Base-by-base conservation (phyloP, 2,329 filamentous ascomycete species). In the Penicillium brasilianum region DNA sequence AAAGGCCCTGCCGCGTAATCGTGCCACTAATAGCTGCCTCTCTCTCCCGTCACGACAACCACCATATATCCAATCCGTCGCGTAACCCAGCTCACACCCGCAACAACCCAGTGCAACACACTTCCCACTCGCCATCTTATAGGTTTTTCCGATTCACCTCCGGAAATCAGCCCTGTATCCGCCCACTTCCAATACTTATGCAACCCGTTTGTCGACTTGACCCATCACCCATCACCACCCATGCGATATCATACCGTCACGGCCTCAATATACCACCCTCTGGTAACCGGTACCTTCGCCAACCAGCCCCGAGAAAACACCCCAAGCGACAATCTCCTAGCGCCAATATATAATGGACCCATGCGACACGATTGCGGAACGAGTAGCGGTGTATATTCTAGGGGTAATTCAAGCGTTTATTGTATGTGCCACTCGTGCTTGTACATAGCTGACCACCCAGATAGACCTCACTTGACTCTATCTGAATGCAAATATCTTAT, bases 1-100 rank as follows among this genome's bases (percentile, higher is more conserved):
- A 55, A 59, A 25, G 57, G 57, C 10, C 32, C 28, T 13, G n/a
- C 57, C 51, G 57, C 51, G 18, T 59, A 52, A 55, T 28, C 14
- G 18, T 36, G 25, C 28, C 18, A 52, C 32, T 41, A 20, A 37
- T 16, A 11, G 14, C 36, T 20, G 8, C 41, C 20, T 22, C 1
- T 22, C 9, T 20, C 25, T 25, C 56, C 56, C 30, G 37, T 58
- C 22, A 30, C 56, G 48, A 58, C 56, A 41, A 41, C 16, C 30
- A 50, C 28, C 16, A 13, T 16, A 32, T n/a, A 20, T 20, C 28
- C 16, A 25, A 6, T 10, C 20, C 3, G 28, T 9, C 20, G 14
- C 32, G 50, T 20, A n/a, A 18, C 18, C 18, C 34, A 9, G 18
- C 22, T 8, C n/a, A 16, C 37, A 3, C 34, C 34, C 25, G 13